phyloP scores from a whole-genome alignment of 2,329 filamentous ascomycete genomes.

The Aschersonia sp. region DNA sequence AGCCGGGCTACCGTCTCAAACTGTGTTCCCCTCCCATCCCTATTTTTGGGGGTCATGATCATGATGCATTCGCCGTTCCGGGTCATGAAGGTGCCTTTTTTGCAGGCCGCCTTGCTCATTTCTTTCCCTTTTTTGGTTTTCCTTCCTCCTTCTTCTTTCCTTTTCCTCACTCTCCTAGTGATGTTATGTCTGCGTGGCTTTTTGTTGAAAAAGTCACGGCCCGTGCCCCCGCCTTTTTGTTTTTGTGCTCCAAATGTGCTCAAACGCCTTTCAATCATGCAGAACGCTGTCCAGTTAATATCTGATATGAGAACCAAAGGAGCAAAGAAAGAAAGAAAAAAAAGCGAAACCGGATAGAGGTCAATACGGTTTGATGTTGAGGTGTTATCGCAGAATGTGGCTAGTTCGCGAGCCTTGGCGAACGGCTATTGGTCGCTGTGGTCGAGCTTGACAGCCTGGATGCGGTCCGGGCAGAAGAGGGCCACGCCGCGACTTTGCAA shows the following conservation, averaged over 20 bases:
- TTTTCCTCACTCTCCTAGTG: not conserved
- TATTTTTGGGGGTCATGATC: slow-evolving; percentile 1
- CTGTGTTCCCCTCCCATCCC: no score
- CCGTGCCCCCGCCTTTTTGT: slow-evolving; percentile 6
- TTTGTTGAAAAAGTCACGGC: slow-evolving; percentile 27
- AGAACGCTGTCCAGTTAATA: not conserved
- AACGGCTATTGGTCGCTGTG: no score
- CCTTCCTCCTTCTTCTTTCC: not conserved
- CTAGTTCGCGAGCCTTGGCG: no score
- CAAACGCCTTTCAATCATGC: slow-evolving; percentile 5
- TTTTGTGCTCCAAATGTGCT: slow-evolving; percentile 1
- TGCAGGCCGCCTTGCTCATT: not conserved
- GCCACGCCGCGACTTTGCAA: no score
- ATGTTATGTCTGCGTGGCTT: slow-evolving; percentile 12
- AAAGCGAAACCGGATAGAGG: not conserved
- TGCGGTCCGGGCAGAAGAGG: no score
- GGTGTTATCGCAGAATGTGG: no score
- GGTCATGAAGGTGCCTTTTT: not conserved
- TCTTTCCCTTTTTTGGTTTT: not conserved
- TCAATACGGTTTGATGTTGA: no score
- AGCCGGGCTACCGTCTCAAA: not conserved
- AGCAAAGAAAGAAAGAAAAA: slow-evolving; percentile 1
- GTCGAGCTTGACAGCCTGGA: no score
- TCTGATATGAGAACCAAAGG: slow-evolving; percentile 7
- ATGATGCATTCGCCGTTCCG: slow-evolving; percentile 3